Evolutionary conservation across 2,329 filamentous ascomycete species (phyloP), one percentile per base, ranked within the genome.

Genomic region (Aspergillus sp.): DNA sequence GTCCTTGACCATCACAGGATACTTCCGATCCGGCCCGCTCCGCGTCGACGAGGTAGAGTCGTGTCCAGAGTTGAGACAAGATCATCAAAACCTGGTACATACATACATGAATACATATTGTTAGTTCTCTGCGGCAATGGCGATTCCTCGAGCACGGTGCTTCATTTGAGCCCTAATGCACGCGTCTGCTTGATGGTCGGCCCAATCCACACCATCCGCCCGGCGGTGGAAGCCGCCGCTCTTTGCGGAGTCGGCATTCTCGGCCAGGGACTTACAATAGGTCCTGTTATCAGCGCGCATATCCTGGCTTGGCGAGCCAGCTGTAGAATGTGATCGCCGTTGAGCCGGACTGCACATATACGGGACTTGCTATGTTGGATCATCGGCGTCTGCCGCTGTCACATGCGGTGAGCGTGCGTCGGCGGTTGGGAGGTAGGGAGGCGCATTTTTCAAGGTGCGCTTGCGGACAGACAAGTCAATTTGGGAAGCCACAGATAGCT

Each of bases 1-100:
- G n/a, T 76, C 78, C 60, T 82, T 83, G 1, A 83, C 55, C 75
- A 83, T 81, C 4, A 82, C 65, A 0, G 80, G 80, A 20, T 70
- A 65, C 16, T 29, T 29, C 69, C 66, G 31, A 73, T 71, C 11
- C 68, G 55, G 14, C 64, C 59, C 1, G 71, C 70, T 2, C 57
- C 67, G 26, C 26, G 4, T 29, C 47, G 26, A 57, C 60, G 14
- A 71, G 56, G 14, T 67, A 67, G 3, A 46, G 61, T 63, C 1
- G 61, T 57, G 31, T 70, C 60, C 39, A 69, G 63, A 12, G 60
- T 67, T 0, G 65, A 67, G 1, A 69, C 68, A 4, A 61, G 45
- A 47, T 47, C 45, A 9, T 12, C 45, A 54, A 66, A 66, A 0
- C 71, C 70, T 7, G 67, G 69, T 6, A 75, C 69, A 0, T 26